Conservation (phyloP, 1,284 basidiomycete species). For the Trichosporon inkin region DNA sequence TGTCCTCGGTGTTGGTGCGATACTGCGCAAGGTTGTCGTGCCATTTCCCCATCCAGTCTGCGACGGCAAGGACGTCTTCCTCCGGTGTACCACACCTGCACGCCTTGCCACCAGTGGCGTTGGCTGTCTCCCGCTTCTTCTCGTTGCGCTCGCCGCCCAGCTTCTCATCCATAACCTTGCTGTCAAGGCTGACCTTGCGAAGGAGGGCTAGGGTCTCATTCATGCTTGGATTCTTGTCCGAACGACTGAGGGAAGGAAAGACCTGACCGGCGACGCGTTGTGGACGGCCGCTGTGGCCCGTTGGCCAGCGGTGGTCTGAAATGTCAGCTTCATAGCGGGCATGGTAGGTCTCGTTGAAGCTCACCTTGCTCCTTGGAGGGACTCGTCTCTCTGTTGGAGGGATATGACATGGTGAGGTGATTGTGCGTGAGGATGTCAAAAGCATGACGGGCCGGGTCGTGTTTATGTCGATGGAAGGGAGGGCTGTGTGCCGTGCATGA, state of each 20-base stretch:
- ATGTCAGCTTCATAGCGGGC: neutral
- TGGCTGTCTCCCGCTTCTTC: neutral
- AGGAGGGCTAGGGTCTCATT: neutral
- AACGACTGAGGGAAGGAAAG: neutral
- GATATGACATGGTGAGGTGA: neutral
- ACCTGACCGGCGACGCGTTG: neutral
- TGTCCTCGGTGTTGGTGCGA: neutral
- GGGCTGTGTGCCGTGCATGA: no score
- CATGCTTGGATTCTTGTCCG: neutral
- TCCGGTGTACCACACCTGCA: neutral
- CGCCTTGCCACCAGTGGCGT: no score
- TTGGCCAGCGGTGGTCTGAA: neutral
- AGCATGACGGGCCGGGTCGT: neutral
- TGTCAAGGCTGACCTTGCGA: neutral
- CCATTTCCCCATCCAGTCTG: neutral
- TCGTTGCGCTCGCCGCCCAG: neutral
- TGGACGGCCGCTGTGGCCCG: neutral
- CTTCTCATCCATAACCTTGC: neutral
- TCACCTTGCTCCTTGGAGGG: neutral
- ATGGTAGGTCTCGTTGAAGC: no score
- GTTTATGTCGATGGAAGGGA: neutral
- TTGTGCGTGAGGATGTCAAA: neutral
- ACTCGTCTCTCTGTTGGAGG: neutral
- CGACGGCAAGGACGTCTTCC: neutral
- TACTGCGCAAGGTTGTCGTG: neutral